Evolutionary conservation across 2,329 filamentous ascomycete genomes (phyloP).

Genomic region (Xylaria sp.): DNA sequence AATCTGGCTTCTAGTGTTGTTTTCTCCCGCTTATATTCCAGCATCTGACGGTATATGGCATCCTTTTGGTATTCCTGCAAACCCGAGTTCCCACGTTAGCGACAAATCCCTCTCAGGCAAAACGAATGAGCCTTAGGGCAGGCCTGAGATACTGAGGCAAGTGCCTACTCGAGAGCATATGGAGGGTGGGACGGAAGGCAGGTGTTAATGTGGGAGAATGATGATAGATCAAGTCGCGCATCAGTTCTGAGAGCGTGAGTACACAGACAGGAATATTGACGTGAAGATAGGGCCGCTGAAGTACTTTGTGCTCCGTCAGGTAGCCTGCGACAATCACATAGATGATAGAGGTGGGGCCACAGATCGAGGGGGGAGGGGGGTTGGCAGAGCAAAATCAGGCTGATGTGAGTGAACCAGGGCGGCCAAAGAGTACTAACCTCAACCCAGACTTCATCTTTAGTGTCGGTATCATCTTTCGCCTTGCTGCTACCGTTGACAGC

Average conservation of each 20-base stretch:
- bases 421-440: conserved; percentile 60
- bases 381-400: conserved; percentile 24
- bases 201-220: conserved; percentile 34
- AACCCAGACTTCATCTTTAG: conserved; percentile 66
- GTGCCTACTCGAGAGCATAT: conserved; percentile 33
- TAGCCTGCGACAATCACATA: conserved; percentile 15
- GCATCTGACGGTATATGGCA: conserved; percentile 96
- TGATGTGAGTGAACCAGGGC: conserved; percentile 26
- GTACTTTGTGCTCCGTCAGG: conserved; percentile 25
- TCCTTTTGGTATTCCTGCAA: conserved; percentile 88
- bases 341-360: conserved; percentile 28
- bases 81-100: conserved; percentile 46
- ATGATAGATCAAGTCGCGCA: conserved; percentile 39
- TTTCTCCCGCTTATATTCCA: conserved; percentile 94
- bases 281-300: conserved; percentile 31
- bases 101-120: conserved; percentile 34
- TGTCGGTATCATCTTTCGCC: conserved; percentile 61
- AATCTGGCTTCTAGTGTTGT: conserved; percentile 79
- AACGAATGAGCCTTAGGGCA: conserved; percentile 29
- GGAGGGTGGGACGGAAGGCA: conserved; percentile 30
- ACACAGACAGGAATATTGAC: conserved; percentile 35
- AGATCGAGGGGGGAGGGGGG: conserved; percentile 15
- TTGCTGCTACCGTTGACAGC: conserved; percentile 79
- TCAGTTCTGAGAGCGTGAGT: conserved; percentile 45
- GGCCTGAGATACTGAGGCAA: conserved; percentile 36